phyloP scores from a whole-genome alignment of 345 rosid genomes.

The Aquilaria sinensis region DNA sequence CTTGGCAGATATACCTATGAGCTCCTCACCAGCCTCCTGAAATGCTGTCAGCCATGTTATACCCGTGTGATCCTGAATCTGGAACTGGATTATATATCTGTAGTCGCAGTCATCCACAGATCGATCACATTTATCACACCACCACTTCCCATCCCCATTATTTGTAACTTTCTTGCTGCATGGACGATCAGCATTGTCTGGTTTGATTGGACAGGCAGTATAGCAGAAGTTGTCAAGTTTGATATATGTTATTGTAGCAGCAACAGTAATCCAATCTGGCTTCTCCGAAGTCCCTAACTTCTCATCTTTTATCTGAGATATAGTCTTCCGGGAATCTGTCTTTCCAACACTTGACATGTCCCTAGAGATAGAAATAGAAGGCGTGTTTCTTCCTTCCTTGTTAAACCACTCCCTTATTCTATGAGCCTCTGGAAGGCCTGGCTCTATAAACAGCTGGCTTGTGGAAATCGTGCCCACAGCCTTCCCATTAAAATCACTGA shows the following conservation, averaged over 20 bases:
- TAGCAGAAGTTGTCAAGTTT: constrained; percentile 86
- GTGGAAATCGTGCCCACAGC: constrained; percentile 67
- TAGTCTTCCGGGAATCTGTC: constrained; percentile 55
- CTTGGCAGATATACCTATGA: constrained; percentile 82
- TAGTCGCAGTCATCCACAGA: constrained; percentile 75
- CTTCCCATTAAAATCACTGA: constrained; percentile 82
- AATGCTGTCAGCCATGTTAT: constrained; percentile 86
- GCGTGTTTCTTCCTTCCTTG: constrained; percentile 56
- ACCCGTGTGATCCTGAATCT: constrained; percentile 91
- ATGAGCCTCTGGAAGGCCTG: constrained; percentile 66
- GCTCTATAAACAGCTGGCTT: constrained; percentile 68
- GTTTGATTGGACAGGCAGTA: constrained; percentile 69
- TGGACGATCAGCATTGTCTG: constrained; percentile 63
- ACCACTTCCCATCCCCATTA: constrained; percentile 93
- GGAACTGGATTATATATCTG: constrained; percentile 78
- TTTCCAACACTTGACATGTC: constrained; percentile 44
- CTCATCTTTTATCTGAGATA: constrained; percentile 89
- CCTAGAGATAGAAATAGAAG: constrained; percentile 67
- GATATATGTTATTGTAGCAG: constrained; percentile 53
- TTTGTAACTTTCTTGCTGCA: constrained; percentile 86
- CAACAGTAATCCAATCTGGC: constrained; percentile 84
- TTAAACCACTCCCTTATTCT: constrained; percentile 71
- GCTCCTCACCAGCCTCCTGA: constrained; percentile 80
- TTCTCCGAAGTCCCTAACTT: constrained; percentile 86
- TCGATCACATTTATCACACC: constrained; percentile 75